Percentiles rank a stretch among this genome's conserved stretches.
Conservation (phyloP, 345 rosid species). For the Gossypium raimondii region DNA sequence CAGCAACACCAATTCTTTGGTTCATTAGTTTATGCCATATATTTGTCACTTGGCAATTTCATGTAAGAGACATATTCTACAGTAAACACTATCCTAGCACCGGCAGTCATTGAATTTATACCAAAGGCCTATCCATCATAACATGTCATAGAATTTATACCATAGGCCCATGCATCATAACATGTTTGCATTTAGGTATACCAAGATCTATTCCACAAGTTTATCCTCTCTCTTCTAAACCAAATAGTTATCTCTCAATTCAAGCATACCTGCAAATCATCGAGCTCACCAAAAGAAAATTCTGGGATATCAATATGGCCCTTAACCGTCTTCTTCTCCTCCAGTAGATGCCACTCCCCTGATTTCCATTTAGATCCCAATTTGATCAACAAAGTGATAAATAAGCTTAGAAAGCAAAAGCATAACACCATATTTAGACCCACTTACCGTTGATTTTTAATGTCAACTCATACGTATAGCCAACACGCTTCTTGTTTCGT, state of each 20-base stretch:
- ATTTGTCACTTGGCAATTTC: not conserved
- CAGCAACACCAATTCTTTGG: not conserved
- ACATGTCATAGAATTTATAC: not conserved
- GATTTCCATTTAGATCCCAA: no score
- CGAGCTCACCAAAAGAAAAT: conserved; percentile 89
- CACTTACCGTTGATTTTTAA: no score
- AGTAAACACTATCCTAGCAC: no score
- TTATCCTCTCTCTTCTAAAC: not conserved
- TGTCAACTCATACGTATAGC: no score
- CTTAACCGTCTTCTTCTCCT: no score
- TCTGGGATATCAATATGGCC: conserved; percentile 30
- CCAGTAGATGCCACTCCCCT: no score
- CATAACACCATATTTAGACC: no score
- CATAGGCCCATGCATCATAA: not conserved
- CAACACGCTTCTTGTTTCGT: no score
- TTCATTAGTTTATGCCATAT: not conserved
- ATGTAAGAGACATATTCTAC: not conserved
- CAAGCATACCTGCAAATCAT: conserved; percentile 74
- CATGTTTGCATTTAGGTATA: not conserved
- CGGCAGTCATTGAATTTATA: not conserved
- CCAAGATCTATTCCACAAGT: not conserved
- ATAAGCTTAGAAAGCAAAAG: no score
- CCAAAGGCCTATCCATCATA: no score
- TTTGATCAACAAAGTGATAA: no score
- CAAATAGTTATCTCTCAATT: not conserved